phyloP scores from a whole-genome alignment of 768 basidiomycete genomes.

The Kwoniella heveanensis region DNA sequence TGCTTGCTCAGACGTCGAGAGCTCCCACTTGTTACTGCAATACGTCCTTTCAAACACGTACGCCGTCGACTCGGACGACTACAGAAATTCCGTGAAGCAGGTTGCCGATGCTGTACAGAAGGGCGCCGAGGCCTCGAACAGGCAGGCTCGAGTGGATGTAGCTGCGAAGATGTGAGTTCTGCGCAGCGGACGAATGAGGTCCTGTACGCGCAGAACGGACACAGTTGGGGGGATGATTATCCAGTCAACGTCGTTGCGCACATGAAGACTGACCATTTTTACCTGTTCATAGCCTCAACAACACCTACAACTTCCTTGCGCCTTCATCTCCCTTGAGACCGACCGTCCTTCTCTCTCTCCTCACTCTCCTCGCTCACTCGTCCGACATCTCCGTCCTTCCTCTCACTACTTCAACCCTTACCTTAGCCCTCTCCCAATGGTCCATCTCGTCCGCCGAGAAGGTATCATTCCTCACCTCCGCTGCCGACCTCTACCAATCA shows the following conservation, averaged over 20 bases:
- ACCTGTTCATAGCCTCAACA: constrained; percentile 40
- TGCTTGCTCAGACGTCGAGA: constrained; percentile 49
- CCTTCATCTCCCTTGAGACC: constrained; percentile 48
- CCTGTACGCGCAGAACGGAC: too few relatives aligned
- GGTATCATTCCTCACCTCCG: constrained; percentile 41
- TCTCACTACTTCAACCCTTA: constrained; percentile 35
- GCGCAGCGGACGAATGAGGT: too few relatives aligned
- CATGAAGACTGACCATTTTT: not conserved
- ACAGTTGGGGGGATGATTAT: too few relatives aligned
- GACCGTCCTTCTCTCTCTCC: constrained; percentile 43
- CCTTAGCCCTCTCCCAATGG: constrained; percentile 42
- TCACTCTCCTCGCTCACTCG: constrained; percentile 43
- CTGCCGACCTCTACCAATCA: constrained; percentile 44
- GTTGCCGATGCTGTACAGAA: constrained; percentile 44
- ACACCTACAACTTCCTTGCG: constrained; percentile 54
- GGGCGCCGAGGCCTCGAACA: constrained; percentile 35
- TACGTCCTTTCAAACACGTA: constrained; percentile 41
- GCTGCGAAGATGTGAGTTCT: constrained; percentile 53
- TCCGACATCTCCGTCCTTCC: constrained; percentile 44
- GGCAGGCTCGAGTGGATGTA: constrained; percentile 38
- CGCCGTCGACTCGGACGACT: constrained; percentile 30
- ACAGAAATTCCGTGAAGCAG: constrained; percentile 21
- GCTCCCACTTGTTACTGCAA: constrained; percentile 47
- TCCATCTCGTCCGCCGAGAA: constrained; percentile 43
- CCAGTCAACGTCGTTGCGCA: too few relatives aligned